A percentile compares a stretch with the other conserved stretches of the same genome.
phyloP scores from a whole-genome alignment of 2,329 filamentous ascomycete genomes.

The Talaromyces albobiverticillius region DNA sequence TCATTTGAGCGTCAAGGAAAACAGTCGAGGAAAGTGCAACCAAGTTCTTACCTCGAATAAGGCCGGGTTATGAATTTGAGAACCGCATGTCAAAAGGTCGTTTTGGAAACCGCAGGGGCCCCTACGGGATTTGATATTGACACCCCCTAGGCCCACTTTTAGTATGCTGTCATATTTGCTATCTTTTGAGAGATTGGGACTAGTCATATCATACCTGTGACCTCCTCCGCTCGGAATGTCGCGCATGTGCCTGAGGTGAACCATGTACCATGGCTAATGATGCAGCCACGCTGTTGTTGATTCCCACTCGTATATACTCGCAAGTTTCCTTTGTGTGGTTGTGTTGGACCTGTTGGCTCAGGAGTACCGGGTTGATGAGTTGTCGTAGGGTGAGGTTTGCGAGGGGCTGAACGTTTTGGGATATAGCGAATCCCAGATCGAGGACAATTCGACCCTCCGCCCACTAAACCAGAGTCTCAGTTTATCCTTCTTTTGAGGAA shows the following conservation, averaged over 20 bases:
- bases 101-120: conserved; percentile 57
- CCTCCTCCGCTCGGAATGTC: conserved; percentile 43
- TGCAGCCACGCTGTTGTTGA: conserved; percentile 52
- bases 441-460: conserved; percentile 63
- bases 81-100: conserved; percentile 55
- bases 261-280: conserved; percentile 67
- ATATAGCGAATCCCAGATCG: conserved; percentile 61
- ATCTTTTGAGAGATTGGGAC: background rate
- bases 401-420: conserved; percentile 47
- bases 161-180: background rate
- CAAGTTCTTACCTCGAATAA: conserved; percentile 28
- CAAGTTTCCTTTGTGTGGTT: conserved; percentile 60
- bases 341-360: conserved; percentile 38
- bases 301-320: conserved; percentile 45
- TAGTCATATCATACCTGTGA: conserved; percentile 25
- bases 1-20: background rate
- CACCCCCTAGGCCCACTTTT: conserved; percentile 26
- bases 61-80: conserved; percentile 24
- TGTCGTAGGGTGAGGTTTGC: conserved; percentile 31
- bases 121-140: conserved; percentile 59
- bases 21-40: conserved; percentile 2
- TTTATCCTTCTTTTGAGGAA: background rate
- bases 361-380: conserved; percentile 31
- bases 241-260: conserved; percentile 67
- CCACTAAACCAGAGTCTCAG: conserved; percentile 36